Evolutionary conservation across 164 flowering plant genomes (phyloP).

Genomic region (Chimonanthus salicifolius): DNA sequence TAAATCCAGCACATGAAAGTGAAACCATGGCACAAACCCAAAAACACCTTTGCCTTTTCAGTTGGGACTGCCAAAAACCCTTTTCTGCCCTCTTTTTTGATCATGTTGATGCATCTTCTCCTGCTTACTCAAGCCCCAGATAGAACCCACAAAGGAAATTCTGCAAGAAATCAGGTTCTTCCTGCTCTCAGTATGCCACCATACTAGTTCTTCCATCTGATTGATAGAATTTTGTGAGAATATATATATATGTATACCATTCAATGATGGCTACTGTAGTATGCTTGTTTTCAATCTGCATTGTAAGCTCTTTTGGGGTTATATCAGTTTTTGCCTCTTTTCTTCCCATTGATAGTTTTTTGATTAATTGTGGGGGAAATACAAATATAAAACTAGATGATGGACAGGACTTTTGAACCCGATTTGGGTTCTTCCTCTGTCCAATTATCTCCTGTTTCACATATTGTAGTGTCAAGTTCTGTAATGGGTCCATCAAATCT

Average conservation of each 20-base stretch:
- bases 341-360: conserved; percentile 26
- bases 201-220: neutral
- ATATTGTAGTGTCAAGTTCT: conserved; percentile 19
- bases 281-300: conserved; percentile 3
- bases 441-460: conserved; percentile 23
- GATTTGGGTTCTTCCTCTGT: conserved; percentile 23
- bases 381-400: conserved; percentile 4
- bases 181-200: neutral
- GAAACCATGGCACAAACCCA: conserved; percentile 5
- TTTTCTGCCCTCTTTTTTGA: neutral
- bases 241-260: conserved; percentile 4
- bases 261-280: conserved; percentile 17
- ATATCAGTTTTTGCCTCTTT: conserved; percentile 16
- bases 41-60: conserved; percentile 9
- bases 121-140: neutral
- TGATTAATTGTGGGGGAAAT: conserved; percentile 36
- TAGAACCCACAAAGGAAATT: conserved; percentile 2
- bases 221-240: neutral
- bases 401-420: conserved; percentile 29
- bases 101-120: neutral
- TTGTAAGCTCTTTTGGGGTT: conserved; percentile 11
- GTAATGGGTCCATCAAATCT: conserved; percentile 9
- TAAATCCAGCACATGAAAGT: conserved; percentile 10
- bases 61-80: neutral
- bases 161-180: conserved; percentile 4